Base-by-base conservation (phyloP, 179 eudicot genomes). In the Dionaea muscipula region DNA sequence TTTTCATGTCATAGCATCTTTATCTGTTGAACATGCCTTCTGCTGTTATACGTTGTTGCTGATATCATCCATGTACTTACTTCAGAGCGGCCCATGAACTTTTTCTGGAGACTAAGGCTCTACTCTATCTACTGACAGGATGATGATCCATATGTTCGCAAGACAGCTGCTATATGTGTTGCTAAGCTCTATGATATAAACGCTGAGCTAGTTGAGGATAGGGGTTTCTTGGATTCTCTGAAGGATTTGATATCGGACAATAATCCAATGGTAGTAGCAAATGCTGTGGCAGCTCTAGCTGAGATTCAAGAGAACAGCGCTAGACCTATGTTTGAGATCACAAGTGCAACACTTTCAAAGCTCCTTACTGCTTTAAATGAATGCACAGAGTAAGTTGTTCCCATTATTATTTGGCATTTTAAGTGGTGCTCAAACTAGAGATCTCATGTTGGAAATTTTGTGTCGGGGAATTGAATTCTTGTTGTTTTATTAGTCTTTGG, bases 71-170 rank as follows among this genome's bases (percentile, higher is more conserved):
- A 11, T 21, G 19, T 16, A 44, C n/a, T n/a, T n/a, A n/a, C n/a
- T n/a, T n/a, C n/a, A n/a, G n/a, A n/a, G n/a, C n/a, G n/a, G n/a
- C n/a, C n/a, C n/a, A n/a, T n/a, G n/a, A n/a, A n/a, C n/a, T n/a
- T n/a, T n/a, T n/a, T n/a, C n/a, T n/a, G n/a, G n/a, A n/a, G 1
- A 7, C 24, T 11, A 23, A 49, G 24, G 15, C 22, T 49, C 38
- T n/a, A 47, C 43, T 48, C 22, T 48, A 26, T 35, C 43, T 62
- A 50, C 14, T 65, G 18, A 64, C 75, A 91, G 98, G 98, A 91
- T 72, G 98, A 91, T 77, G 98, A 91, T 76, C 98, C 98, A 27
- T 91, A 91, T 78, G 98, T 91, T 62, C 94, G 98, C 63, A 91
- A 91, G 79, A 91, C 98, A 53, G 98, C 98, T 55, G 98, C 98